phyloP scores from a whole-genome alignment of 805 yeast genomes.

The Schwanniomyces polymorphus region DNA sequence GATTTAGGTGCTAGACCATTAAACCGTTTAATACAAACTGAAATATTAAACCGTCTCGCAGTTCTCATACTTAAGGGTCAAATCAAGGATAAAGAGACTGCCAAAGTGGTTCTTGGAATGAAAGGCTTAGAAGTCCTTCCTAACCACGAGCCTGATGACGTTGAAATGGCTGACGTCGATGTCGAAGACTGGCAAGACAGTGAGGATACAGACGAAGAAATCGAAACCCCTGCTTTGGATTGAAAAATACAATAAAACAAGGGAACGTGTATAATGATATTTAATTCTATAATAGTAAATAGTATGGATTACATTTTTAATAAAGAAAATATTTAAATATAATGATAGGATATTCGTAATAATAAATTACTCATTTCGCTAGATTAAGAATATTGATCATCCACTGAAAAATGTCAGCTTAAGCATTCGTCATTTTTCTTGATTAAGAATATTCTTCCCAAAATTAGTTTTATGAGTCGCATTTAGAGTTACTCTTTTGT shows the following conservation, averaged over 20 bases:
- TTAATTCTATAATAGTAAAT: neutral
- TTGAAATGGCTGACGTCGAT: constrained; percentile 52
- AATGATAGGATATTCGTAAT: no score
- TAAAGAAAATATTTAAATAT: neutral
- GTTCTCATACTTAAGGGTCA: constrained; percentile 86
- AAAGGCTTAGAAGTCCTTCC: constrained; percentile 80
- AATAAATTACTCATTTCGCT: no score
- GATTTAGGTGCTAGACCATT: constrained; percentile 97
- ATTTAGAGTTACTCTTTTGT: neutral
- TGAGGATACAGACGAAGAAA: constrained; percentile 60
- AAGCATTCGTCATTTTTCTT: no score
- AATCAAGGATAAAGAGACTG: constrained; percentile 83
- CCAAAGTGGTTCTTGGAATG: constrained; percentile 55
- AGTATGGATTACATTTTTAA: neutral
- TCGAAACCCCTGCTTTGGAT: constrained; percentile 9
- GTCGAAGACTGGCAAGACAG: constrained; percentile 60
- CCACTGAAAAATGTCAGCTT: no score
- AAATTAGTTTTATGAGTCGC: no score
- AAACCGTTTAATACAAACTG: constrained; percentile 86
- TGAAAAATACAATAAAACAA: neutral
- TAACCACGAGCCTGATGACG: constrained; percentile 69
- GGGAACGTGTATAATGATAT: neutral
- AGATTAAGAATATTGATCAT: no score
- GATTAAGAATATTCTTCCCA: no score
- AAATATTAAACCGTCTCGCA: constrained; percentile 85